phyloP scores from a whole-genome alignment of 768 basidiomycete genomes.

The Galerina sulciceps region DNA sequence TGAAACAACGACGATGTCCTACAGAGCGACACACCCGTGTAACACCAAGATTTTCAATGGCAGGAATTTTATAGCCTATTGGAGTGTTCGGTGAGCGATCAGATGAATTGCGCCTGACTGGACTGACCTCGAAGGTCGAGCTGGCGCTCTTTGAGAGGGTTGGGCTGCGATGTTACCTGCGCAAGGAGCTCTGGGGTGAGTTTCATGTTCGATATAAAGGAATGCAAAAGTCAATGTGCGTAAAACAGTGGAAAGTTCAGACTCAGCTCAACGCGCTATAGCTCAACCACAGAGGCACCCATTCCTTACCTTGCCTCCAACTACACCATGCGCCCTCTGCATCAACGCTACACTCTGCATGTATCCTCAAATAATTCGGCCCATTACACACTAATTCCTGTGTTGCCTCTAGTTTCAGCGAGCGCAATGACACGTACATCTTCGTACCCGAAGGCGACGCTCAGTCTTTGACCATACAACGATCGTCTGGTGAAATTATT shows the following conservation, averaged over 20 bases:
- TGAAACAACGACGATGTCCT: constrained; percentile 14
- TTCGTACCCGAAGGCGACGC: constrained; percentile 74
- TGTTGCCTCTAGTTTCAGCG: constrained; percentile 54
- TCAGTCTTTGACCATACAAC: constrained; percentile 71
- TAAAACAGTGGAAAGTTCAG: no score
- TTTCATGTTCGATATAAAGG: constrained; percentile 76
- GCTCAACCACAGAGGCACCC: constrained; percentile 11
- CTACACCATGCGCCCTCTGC: constrained; percentile 64
- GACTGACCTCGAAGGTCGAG: constrained; percentile 84
- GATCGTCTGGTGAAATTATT: constrained; percentile 75
- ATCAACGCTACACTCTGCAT: constrained; percentile 77
- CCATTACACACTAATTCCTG: constrained; percentile 16
- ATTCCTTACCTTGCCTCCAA: constrained; percentile 4
- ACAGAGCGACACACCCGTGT: constrained; percentile 63
- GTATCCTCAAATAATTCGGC: constrained; percentile 21
- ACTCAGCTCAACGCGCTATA: constrained; percentile 43
- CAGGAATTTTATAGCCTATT: constrained; percentile 90
- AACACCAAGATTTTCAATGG: constrained; percentile 96
- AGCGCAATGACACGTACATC: constrained; percentile 76
- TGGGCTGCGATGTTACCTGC: constrained; percentile 78
- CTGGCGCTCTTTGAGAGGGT: constrained; percentile 87
- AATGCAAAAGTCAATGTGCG: no score
- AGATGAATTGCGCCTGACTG: constrained; percentile 8
- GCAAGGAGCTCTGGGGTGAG: constrained; percentile 92
- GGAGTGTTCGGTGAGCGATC: constrained; percentile 20